A percentile compares a stretch with the other conserved stretches of the same genome.
phyloP scores from a whole-genome alignment of 768 basidiomycete species.

The Xerocomus brunneocitrinus region DNA sequence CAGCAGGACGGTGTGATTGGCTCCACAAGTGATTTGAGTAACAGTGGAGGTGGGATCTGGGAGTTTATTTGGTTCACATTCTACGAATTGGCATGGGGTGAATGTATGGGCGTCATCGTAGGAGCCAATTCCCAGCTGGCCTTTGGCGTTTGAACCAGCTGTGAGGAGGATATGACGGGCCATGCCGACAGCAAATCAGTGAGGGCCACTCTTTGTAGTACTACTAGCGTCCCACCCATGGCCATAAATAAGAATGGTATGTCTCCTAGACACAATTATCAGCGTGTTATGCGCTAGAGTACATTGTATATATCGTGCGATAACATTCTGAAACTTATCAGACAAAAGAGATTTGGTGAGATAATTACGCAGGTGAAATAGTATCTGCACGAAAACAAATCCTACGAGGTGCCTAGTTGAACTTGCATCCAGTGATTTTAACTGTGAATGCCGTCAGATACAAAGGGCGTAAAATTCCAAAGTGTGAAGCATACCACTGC shows the following conservation, averaged over 20 bases:
- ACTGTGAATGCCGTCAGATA: conserved; percentile 33
- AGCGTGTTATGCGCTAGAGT: conserved; percentile 8
- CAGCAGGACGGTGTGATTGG: conserved; percentile 76
- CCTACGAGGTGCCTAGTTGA: conserved; percentile 22
- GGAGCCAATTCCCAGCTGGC: conserved; percentile 42
- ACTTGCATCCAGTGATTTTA: conserved; percentile 55
- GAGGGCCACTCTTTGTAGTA: too few relatives aligned
- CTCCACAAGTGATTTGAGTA: conserved; percentile 58
- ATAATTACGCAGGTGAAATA: conserved; percentile 7
- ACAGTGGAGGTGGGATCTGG: conserved; percentile 31
- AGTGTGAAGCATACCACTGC: conserved; percentile 39
- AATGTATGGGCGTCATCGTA: conserved; percentile 39
- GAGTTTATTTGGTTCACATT: conserved; percentile 16
- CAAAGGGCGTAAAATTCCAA: not conserved
- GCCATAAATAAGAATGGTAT: not conserved
- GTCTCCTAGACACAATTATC: not conserved
- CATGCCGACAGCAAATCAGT: not conserved
- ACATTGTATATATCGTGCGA: conserved; percentile 17
- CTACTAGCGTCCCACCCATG: not conserved
- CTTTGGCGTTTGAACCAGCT: conserved; percentile 47
- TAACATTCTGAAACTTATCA: not conserved
- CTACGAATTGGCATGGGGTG: conserved; percentile 34
- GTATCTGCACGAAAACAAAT: not conserved
- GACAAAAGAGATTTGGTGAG: conserved; percentile 10
- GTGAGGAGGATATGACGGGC: conserved; percentile 27